Conservation (phyloP, 1,139 yeast species). For the Pichia sorboxylosa region DNA sequence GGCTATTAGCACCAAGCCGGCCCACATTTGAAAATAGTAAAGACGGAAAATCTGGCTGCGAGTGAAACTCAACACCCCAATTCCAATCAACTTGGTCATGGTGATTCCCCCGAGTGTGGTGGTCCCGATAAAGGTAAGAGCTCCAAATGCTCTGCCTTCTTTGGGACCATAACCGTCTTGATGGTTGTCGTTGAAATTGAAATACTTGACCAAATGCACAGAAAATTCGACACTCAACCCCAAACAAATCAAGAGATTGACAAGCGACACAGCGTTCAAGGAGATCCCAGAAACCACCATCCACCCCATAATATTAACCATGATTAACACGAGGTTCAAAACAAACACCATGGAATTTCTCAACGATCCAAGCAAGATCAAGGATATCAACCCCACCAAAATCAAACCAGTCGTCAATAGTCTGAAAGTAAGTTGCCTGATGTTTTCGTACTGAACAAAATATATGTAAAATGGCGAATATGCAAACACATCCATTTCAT, state of each 20-base stretch:
- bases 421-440: slow-evolving; percentile 43
- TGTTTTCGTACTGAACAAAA: slow-evolving; percentile 74
- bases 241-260: slow-evolving; percentile 77
- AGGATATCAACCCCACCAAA: slow-evolving; percentile 40
- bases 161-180: no score
- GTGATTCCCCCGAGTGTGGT: slow-evolving; percentile 87
- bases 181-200: slow-evolving; percentile 30
- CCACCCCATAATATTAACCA: slow-evolving; percentile 67
- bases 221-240: slow-evolving; percentile 94
- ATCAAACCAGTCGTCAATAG: slow-evolving; percentile 46
- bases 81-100: slow-evolving; percentile 80
- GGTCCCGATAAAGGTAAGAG: slow-evolving; percentile 70
- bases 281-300: slow-evolving; percentile 69
- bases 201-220: slow-evolving; percentile 75
- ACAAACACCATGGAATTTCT: slow-evolving; percentile 47
- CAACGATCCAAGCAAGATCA: slow-evolving; percentile 52
- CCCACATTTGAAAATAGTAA: slow-evolving; percentile 93
- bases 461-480: slow-evolving; percentile 88
- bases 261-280: slow-evolving; percentile 80
- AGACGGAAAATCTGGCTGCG: slow-evolving; percentile 78
- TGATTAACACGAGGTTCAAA: slow-evolving; percentile 49
- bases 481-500: slow-evolving; percentile 61
- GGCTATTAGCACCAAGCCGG: slow-evolving; percentile 65
- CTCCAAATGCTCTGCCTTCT: slow-evolving; percentile 32
- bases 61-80: slow-evolving; percentile 76